Percentiles rank a stretch among this genome's conserved stretches.
phyloP scores from a whole-genome alignment of 345 rosid species.

The Sisymbrium altissimum region DNA sequence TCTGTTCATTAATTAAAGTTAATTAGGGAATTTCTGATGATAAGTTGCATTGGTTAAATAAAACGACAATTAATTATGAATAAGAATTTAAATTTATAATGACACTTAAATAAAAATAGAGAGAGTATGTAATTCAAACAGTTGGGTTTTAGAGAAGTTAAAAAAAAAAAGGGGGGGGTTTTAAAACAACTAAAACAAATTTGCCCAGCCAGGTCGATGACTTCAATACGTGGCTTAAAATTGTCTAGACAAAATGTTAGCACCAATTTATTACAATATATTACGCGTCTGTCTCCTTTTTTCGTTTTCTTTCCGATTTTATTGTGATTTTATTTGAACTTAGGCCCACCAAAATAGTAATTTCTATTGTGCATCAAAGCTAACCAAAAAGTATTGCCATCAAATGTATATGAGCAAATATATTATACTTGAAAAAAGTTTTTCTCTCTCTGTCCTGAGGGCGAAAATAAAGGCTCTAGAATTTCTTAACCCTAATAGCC shows the following conservation, averaged over 20 bases:
- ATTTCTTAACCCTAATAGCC: no score
- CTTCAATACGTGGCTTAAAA: slow-evolving; percentile 30
- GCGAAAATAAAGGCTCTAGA: no score
- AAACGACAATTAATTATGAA: no score
- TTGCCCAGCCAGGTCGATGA: slow-evolving; percentile 20
- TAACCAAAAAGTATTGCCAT: not conserved
- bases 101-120: no score
- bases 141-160: not conserved
- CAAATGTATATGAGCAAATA: slow-evolving; percentile 7
- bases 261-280: slow-evolving; percentile 25
- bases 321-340: not conserved
- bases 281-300: slow-evolving; percentile 19
- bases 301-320: not conserved
- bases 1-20: no score
- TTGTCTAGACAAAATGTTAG: slow-evolving; percentile 10
- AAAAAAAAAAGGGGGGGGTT: not conserved
- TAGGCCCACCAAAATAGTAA: slow-evolving; percentile 8
- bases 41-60: no score
- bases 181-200: no score
- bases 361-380: not conserved
- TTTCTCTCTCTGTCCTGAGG: no score
- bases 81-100: no score
- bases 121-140: not conserved
- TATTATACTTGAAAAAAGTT: no score
- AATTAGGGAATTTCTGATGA: no score